Base-by-base conservation (phyloP, 1,284 basidiomycete genomes). In the Ustilago sp. region DNA sequence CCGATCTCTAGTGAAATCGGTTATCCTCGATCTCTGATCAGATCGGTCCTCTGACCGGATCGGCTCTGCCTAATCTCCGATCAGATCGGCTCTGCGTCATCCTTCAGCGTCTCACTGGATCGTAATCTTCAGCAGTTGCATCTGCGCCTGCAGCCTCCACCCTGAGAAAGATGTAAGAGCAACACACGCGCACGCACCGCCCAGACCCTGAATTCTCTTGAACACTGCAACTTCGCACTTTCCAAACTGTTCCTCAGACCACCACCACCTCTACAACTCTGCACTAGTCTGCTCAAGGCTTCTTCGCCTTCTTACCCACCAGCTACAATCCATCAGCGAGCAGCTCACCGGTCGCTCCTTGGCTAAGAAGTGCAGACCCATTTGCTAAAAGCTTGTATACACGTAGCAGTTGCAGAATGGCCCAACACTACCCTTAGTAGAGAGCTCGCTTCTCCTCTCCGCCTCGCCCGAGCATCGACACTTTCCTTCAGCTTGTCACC, bases 111-210 rank as follows among this genome's bases (percentile, higher is more conserved):
- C 19, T 19, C 19, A 19, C 19, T 19, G 19, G 19, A 19, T 19
- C 19, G 19, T 19, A 19, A 19, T 19, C 19, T 19, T 19, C 19
- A 19, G 57, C 38, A 19, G 9, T 41, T 51, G 12, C 28, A 8
- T 31, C 15, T 23, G 19, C 28, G 41, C 38, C 12, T 45, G 41
- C 53, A 41, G 59, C 59, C 62, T 62, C 68, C 59, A 66, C 63
- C 38, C 19, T 50, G 48, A 23, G 15, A 50, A 13, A 32, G 11
- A 36, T 35, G 36, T 36, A 2, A 48, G 45, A 63, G 54, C 48
- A 58, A 56, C 63, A 70, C 39, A 54, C 63, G 41, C 39, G 61
- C 61, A 61, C 62, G 60, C 61, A 47, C 58, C 41, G 45, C 11
- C 50, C 31, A 32, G 59, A 62, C 63, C 63, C 68, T 65, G 59